Evolutionary conservation across 345 rosid genomes (phyloP).

Genomic region (Acer campestre): DNA sequence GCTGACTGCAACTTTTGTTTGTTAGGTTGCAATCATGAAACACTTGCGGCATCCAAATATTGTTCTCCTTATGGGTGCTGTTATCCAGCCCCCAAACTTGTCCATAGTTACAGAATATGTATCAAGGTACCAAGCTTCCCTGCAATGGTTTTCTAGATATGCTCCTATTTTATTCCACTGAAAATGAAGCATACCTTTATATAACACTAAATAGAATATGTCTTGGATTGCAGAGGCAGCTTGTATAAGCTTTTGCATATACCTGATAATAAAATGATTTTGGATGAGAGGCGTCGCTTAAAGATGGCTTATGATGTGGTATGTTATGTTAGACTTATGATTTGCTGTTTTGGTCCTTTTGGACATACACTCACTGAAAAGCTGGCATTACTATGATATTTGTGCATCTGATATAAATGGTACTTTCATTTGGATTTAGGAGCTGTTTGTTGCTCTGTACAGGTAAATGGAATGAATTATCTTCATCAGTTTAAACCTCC

Average conservation of each 20-base stretch:
- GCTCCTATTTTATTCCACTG: not conserved
- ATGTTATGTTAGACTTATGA: slow-evolving; percentile 15
- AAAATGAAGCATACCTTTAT: not conserved
- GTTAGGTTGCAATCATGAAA: slow-evolving; percentile 58
- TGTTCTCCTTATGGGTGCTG: slow-evolving; percentile 60
- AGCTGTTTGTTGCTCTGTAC: slow-evolving; percentile 24
- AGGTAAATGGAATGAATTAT: slow-evolving; percentile 89
- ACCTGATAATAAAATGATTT: slow-evolving; percentile 35
- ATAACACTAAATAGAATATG: slow-evolving; percentile 8
- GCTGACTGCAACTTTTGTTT: slow-evolving; percentile 2
- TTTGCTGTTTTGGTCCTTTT: not conserved
- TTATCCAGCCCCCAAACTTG: slow-evolving; percentile 53
- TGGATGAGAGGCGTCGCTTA: slow-evolving; percentile 44
- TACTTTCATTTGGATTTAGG: slow-evolving; percentile 13
- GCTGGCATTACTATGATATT: not conserved
- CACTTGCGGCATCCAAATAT: slow-evolving; percentile 55
- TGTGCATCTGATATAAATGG: not conserved
- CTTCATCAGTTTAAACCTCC: slow-evolving; percentile 62
- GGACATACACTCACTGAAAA: not conserved
- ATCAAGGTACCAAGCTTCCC: slow-evolving; percentile 39
- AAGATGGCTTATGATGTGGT: slow-evolving; percentile 67
- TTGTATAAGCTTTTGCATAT: slow-evolving; percentile 46
- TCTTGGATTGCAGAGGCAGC: slow-evolving; percentile 48
- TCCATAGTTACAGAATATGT: slow-evolving; percentile 62
- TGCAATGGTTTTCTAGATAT: slow-evolving; percentile 7